These are phyloP conservation scores for Acacia melanoxylon DNA, from an alignment of 306 rosid species.

Conservation along the genomic window DNA sequence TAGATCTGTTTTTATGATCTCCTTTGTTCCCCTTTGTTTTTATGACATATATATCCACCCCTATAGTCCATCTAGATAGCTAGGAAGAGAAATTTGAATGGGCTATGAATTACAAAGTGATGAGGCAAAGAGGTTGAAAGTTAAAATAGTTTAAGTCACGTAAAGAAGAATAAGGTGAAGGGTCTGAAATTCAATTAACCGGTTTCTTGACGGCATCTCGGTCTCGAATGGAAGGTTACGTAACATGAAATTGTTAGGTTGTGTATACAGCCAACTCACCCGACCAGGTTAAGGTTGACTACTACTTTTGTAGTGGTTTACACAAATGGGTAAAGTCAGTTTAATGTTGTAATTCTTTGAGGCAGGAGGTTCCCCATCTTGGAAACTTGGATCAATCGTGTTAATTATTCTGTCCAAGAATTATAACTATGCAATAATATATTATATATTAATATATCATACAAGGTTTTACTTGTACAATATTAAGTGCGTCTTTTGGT, in stretches of 20 bases:
- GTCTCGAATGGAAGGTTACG: neutral
- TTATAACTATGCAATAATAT: too few species aligned
- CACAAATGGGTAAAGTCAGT: slow-evolving; percentile 14
- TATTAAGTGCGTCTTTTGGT: neutral
- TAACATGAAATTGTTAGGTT: neutral
- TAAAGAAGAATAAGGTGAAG: slow-evolving; percentile 4
- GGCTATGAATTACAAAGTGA: neutral
- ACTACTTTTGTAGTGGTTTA: slow-evolving; percentile 14
- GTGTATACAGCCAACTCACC: slow-evolving; percentile 8
- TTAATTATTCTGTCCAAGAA: neutral
- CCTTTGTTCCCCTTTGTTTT: neutral
- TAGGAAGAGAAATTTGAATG: neutral
- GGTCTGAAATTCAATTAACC: slow-evolving; percentile 24
- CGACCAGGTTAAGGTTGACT: slow-evolving; percentile 14
- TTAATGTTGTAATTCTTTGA: slow-evolving; percentile 28
- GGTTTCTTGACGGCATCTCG: slow-evolving; percentile 18
- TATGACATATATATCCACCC: neutral
- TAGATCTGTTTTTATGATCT: too few species aligned
- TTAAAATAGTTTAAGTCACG: neutral
- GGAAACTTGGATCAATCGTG: neutral
- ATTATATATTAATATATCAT: too few species aligned
- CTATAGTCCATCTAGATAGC: neutral
- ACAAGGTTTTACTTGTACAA: too few species aligned
- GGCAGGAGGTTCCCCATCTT: slow-evolving; percentile 31
- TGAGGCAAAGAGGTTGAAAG: neutral